Evolutionary conservation across 345 rosid species (phyloP), one percentile per base, ranked within the genome.

Genomic region (Nasturtium officinale): DNA sequence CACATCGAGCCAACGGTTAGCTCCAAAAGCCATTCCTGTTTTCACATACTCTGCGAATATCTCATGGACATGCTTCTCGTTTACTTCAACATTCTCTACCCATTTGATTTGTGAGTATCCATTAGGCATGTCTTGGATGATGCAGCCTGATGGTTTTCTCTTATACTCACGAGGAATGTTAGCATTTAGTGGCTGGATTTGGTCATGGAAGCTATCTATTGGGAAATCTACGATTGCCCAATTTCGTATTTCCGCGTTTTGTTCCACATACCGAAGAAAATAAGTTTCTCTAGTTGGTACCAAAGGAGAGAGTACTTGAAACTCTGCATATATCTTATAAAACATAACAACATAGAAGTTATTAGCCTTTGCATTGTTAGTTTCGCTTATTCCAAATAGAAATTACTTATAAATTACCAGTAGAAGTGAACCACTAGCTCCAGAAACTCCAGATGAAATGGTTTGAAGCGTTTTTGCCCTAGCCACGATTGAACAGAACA

Each of bases 21-120:
- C 97, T 43, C 99, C 97, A 58, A 91, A 95, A 16, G 91, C 96
- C 83, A 72, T 67, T 4, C 96, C 96, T 23, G 76, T 83, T 37
- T 71, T 61, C 18, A 90, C 82, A 55, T 72, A 82, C 15, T 81
- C 81, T 20, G 74, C 68, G 13, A 88, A 87, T 21, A 85, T 72
- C 67, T 85, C 86, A 67, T 95, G 96, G 8, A 86, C 79, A 0
- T 89, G 89, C 54, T 83, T 90, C 79, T 87, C 84, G 70, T 83
- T 93, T 11, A 87, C 80, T 80, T 90, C 91, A 5, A 84, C 96
- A 43, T 91, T 96, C 73, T 95, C 97, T 1, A 91, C 84, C 99
- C 99, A 95, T 16, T 87, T 89, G 46, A 91, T 86, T 87, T 91
- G 85, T 30, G 99, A 90, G 81, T 96, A 96, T 7, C 99, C 99